Base-by-base conservation (phyloP, 108 stramenopile species). In the Skeletonema marinoi region DNA sequence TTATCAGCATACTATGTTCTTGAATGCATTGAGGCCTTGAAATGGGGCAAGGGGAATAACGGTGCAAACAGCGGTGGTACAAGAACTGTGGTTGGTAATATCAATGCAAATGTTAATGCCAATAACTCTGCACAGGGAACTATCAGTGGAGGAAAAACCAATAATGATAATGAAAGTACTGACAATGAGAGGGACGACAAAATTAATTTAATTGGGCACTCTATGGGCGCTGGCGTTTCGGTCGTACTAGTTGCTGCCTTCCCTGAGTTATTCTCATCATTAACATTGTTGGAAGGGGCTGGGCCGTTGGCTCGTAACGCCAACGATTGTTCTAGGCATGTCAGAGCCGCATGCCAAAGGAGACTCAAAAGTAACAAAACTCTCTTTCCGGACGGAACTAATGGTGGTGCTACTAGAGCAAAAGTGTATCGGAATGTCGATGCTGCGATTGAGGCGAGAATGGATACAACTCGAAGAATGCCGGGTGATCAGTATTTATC, bases 401-500 rank as follows among this genome's bases (percentile, higher is more conserved):
- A 31, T 33, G 50, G 32, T 7, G 66, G 10, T 29, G 44, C 60
- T 51, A 44, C 46, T 39, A 29, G 66, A 19, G 42, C 50, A 32
- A 77, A 71, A 60, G 38, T 70, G 19, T 81, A 81, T 69, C 33
- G 41, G 0, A 78, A 67, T 69, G 54, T 89, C 16, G 88, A 86
- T 51, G 60, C 29, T 11, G 91, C 93, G 4, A 76, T 89, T 17
- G 70, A 78, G 39, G 77, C 83, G 17, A 79, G 92, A 21, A 69
- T 86, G 66, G 50, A 67, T n/a, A 89, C 94, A 1, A 89, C 90
- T 4, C 75, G 73, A 66, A 46, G 81, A 17, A 86, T 89, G 85
- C 94, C 94, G 1, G 92, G 94, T 10, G 88, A 92, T 70, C 94
- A 92, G 68, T 91, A 79, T 56, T 74, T 95, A 32, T 87, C 86